These are phyloP conservation scores for Colletotrichum orchidophilum DNA, from an alignment of 2,329 filamentous ascomycete genomes.

Conservation along the genomic window DNA sequence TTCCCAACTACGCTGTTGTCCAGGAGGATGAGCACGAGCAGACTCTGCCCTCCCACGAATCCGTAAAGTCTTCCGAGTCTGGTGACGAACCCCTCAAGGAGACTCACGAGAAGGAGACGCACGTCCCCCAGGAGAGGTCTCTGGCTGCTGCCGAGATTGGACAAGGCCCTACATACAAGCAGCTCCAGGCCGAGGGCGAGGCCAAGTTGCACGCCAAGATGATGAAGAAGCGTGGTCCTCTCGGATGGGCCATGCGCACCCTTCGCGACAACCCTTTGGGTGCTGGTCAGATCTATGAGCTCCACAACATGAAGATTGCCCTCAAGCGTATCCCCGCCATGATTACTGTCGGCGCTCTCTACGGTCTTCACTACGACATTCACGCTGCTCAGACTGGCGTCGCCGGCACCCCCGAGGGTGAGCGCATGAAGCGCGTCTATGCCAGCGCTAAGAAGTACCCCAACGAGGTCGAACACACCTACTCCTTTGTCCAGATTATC, in stretches of 20 bases:
- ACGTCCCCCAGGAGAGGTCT: slow-evolving; percentile 41
- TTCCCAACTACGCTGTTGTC: slow-evolving; percentile 82
- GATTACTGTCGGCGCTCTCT: slow-evolving; percentile 70
- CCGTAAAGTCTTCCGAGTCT: slow-evolving; percentile 33
- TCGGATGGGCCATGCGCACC: slow-evolving; percentile 86
- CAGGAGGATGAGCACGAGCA: slow-evolving; percentile 66
- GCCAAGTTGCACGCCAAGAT: slow-evolving; percentile 71
- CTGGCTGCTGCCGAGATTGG: slow-evolving; percentile 53
- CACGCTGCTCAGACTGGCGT: slow-evolving; percentile 79
- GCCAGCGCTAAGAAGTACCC: slow-evolving; percentile 70
- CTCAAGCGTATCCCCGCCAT: slow-evolving; percentile 75
- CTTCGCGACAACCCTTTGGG: slow-evolving; percentile 80
- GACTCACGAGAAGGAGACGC: slow-evolving; percentile 42
- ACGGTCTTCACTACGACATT: slow-evolving; percentile 85
- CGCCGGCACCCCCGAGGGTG: slow-evolving; percentile 75
- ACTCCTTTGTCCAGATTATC: slow-evolving; percentile 72
- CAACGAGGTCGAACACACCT: slow-evolving; percentile 76
- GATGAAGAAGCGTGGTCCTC: slow-evolving; percentile 67
- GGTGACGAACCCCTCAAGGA: slow-evolving; percentile 57
- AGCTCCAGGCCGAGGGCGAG: slow-evolving; percentile 66
- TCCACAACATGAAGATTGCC: slow-evolving; percentile 72
- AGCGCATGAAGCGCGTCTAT: slow-evolving; percentile 76
- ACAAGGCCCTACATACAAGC: slow-evolving; percentile 66
- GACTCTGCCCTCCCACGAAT: slow-evolving; percentile 42
- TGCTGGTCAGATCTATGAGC: slow-evolving; percentile 77